Evolutionary conservation across 306 rosid species (phyloP), one percentile per base, ranked within the genome.

Genomic region (Mimosa pudica): DNA sequence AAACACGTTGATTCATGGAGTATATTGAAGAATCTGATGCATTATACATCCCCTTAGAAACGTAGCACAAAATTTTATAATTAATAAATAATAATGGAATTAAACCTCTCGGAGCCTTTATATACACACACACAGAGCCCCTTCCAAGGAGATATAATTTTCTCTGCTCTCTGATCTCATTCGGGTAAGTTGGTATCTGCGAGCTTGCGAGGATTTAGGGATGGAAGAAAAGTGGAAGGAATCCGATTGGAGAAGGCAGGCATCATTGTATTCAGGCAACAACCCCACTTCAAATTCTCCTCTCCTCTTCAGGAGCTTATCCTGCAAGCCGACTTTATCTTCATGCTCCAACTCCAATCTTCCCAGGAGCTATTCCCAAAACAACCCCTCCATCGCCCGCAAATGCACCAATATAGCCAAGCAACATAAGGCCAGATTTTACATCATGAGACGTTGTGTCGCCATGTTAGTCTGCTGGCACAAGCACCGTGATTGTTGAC

Each of bases 401-500:
- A 95, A 95, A 74, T 95, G 91, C 67, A 91, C 90, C 79, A 91
- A 93, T 77, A 9, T 91, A 14, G 99, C 99, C 5, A 93, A 95
- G 88, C 96, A 95, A 75, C 97, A 95, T 35, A 95, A 95, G 78
- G 98, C 99, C 38, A 93, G 99, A 80, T 95, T 95, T 75, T 95
- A 93, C 85, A 95, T 95, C 74, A 95, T 95, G 93, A 89, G 98
- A 41, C 65, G 98, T 33, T 93, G 99, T 65, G 98, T 95, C 1
- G 98, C 99, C 48, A 95, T 95, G 98, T 89, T 95, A 18, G 97
- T 93, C 71, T 95, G 99, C 74, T 95, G 99, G 99, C 98, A 92
- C 87, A 94, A 94, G 74, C 98, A 93, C 64, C 96, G 98, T 5
- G 97, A 94, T 87, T 86, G 89, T 66, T 83, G 83, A 89, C 10